Base-by-base conservation (phyloP, 2,329 filamentous ascomycete genomes). In the Colletotrichum falcatum region DNA sequence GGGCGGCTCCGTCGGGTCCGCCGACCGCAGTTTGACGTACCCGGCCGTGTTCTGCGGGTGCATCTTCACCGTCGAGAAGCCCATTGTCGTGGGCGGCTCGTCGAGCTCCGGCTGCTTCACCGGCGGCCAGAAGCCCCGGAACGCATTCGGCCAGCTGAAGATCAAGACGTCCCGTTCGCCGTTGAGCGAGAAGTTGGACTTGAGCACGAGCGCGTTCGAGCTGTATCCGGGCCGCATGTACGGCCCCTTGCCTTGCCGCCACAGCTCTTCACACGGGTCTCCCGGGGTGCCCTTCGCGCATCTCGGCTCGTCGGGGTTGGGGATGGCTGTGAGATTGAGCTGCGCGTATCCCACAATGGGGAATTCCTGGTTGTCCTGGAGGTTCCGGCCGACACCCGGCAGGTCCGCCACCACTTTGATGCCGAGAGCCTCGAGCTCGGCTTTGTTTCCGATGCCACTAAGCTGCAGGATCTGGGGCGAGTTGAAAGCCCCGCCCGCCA, bases 1-100 rank as follows among this genome's bases (percentile, higher is more conserved):
- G 0, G 91, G 91, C n/a, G 86, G 85, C 62, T 92, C 90, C 1
- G 85, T 84, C 0, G 90, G 90, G 75, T 92, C 85, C 0, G 86
- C 81, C 0, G 89, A 91, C 26, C 82, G 83, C 7, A 93, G 83
- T 6, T 81, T 86, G 23, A 94, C 89, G 1, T 84, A 89, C 18
- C 91, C 91, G 11, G 84, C 83, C 53, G 84, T 83, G 59, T 92
- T 93, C 7, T 81, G 79, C 35, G 80, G 81, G 58, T 83, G 83
- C 51, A 73, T 71, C 60, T 72, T 65, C 12, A 72, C 68, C 5
- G 23, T 61, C 18, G 59, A 61, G 11, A 71, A 65, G 26, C 68
- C 68, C 14, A 39, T 28, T 1, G 54, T 65, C 12, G 37, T 72
- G 7, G 61, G 48, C 2, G 55, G 46, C 11, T 56, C 30, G 18